These are phyloP conservation scores for Neofusicoccum laricinum DNA, from an alignment of 2,329 filamentous ascomycete species.

Conservation along the genomic window DNA sequence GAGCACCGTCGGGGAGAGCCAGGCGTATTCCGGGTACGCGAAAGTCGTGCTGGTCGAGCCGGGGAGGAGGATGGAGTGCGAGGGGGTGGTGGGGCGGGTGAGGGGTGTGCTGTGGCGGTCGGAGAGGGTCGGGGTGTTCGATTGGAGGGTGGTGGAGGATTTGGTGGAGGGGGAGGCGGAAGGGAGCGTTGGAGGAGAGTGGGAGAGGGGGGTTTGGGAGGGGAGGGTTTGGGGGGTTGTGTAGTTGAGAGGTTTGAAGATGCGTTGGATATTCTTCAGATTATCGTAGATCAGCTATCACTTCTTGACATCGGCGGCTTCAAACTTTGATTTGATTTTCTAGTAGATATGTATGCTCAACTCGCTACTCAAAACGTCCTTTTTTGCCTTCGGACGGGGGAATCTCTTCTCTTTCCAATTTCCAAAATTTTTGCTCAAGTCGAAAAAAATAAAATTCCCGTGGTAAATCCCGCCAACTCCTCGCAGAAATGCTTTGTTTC, in stretches of 20 bases:
- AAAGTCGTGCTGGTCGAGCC: neutral
- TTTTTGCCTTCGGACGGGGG: neutral
- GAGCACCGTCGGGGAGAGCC: slow-evolving; percentile 1
- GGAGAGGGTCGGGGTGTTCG: neutral
- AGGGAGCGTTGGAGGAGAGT: too few relatives aligned
- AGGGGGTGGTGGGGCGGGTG: neutral
- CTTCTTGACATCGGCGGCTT: too few relatives aligned
- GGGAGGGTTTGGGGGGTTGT: neutral
- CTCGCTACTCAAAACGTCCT: neutral
- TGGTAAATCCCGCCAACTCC: neutral
- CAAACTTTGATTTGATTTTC: neutral
- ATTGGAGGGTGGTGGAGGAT: slow-evolving; percentile 6
- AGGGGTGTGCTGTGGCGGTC: neutral
- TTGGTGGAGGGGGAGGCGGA: neutral
- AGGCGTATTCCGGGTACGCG: neutral
- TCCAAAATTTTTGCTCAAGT: too few relatives aligned
- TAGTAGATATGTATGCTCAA: neutral
- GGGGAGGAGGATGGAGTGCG: neutral
- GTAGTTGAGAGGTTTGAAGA: neutral
- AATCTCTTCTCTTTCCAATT: neutral
- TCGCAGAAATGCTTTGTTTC: neutral
- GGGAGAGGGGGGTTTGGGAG: neutral
- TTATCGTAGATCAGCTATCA: too few relatives aligned
- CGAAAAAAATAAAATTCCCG: too few relatives aligned
- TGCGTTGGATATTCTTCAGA: too few relatives aligned